Conservation (phyloP, 768 basidiomycete genomes). For the Hortiboletus flavorubellus region DNA sequence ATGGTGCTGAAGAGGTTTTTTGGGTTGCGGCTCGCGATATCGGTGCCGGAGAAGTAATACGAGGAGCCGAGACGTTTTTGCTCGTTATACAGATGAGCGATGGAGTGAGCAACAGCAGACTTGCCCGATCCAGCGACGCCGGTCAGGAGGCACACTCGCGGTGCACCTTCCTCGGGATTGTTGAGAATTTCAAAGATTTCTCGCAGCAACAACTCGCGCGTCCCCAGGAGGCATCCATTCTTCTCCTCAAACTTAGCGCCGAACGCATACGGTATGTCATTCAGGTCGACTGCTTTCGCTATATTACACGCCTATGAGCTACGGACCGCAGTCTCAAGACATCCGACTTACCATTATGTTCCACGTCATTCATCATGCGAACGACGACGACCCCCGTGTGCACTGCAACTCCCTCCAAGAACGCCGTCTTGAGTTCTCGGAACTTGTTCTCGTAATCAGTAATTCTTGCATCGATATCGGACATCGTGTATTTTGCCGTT, state of each 20-base stretch:
- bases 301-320: not conserved
- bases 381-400: too few relatives aligned
- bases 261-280: too few relatives aligned
- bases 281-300: not conserved
- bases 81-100: not conserved
- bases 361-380: too few relatives aligned
- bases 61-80: not conserved
- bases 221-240: not conserved
- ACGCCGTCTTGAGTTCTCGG: too few relatives aligned
- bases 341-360: too few relatives aligned
- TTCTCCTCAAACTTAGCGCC: not conserved
- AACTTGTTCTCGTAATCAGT: too few relatives aligned
- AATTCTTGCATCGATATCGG: too few relatives aligned
- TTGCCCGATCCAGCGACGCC: conserved; percentile 14
- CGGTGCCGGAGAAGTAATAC: conserved; percentile 13
- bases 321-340: too few relatives aligned
- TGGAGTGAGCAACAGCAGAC: not conserved
- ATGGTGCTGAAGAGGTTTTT: conserved; percentile 25
- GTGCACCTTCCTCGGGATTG: not conserved
- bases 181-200: not conserved
- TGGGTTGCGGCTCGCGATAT: conserved; percentile 3
- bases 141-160: conserved; percentile 10
- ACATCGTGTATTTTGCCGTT: too few relatives aligned
- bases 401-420: too few relatives aligned
- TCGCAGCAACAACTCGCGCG: not conserved